Evolutionary conservation across 306 rosid species (phyloP).

Genomic region (Hylodesmum podocarpum): DNA sequence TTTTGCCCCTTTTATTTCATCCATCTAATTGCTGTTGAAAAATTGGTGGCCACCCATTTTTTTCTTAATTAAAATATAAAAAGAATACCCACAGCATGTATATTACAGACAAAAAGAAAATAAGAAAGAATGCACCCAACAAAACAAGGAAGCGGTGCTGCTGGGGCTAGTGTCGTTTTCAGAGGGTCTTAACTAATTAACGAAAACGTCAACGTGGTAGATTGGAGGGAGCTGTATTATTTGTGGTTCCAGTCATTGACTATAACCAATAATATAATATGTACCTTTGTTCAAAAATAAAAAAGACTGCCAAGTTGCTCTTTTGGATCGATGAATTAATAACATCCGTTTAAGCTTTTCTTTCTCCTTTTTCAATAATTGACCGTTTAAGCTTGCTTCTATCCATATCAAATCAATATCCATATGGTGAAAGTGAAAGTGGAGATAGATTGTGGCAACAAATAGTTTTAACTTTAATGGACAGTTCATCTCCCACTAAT

Average conservation of each 20-base stretch:
- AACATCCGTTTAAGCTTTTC: not conserved
- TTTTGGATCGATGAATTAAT: not conserved
- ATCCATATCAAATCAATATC: not conserved
- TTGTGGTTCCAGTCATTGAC: not conserved
- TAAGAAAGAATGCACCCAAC: not conserved
- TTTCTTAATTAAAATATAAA: too few relatives aligned
- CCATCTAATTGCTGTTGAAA: too few relatives aligned
- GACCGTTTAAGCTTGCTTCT: conserved; percentile 6
- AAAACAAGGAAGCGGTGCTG: not conserved
- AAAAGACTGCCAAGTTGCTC: not conserved
- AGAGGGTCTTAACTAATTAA: not conserved
- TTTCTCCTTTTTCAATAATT: not conserved
- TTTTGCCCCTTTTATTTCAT: too few relatives aligned
- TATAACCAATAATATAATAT: not conserved
- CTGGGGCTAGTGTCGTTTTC: conserved; percentile 8
- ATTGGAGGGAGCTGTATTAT: not conserved
- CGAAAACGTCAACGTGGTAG: not conserved
- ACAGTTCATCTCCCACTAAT: conserved; percentile 24
- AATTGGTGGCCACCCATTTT: too few relatives aligned
- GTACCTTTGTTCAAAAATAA: not conserved
- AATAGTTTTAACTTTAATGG: not conserved
- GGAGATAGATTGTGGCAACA: not conserved
- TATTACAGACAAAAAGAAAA: too few relatives aligned
- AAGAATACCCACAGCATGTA: too few relatives aligned
- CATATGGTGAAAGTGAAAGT: not conserved